Evolutionary conservation across 2,329 filamentous ascomycete genomes (phyloP), one percentile per base, ranked within the genome.

Genomic region (Botrytis hyacinthi): DNA sequence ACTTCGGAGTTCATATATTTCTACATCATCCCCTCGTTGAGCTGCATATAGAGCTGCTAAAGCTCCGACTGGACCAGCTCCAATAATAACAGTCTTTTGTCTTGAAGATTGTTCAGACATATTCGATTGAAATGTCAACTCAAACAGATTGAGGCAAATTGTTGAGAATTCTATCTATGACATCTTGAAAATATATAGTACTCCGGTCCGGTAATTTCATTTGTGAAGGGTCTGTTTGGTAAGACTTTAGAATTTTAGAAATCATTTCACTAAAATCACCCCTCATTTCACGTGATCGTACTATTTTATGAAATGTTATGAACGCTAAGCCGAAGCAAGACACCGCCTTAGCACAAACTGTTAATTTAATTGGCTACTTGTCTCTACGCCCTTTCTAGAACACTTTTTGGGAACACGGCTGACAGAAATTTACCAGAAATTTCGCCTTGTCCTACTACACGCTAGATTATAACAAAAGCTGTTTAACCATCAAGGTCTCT

Each of bases 1-100:
- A 85, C 91, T 90, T 81, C 96, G 89, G 77, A 99, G 85, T 83
- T 99, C 96, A 82, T 98, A 99, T 68, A 99, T 87, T 82, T 98
- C 94, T 46, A 99, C 96, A 80, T 95, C 86, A 82, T 97, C 90
- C 61, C 95, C 96, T 81, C 95, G 87, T 78, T 92, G 89, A 5
- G 96, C 95, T 71, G 96, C 95, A 84, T 98, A 99, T 9, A 99
- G 85, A 61, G 94, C 96, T 37, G 96, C 95, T 60, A 99, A 85
- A 18, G 95, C 93, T 57, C 96, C 96, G 12, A 99, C 96, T 0
- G 96, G 96, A 2, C 96, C 96, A 72, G 95, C 96, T 71, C 96
- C 96, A 67, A 99, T 91, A 65, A 99, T 88, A 32, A 97, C 87
- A 72, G 92, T 89, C 83, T 81, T 81, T 67, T 80, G 78, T 62